phyloP scores from a whole-genome alignment of 345 rosid genomes.

The Noccaea bulbosa region DNA sequence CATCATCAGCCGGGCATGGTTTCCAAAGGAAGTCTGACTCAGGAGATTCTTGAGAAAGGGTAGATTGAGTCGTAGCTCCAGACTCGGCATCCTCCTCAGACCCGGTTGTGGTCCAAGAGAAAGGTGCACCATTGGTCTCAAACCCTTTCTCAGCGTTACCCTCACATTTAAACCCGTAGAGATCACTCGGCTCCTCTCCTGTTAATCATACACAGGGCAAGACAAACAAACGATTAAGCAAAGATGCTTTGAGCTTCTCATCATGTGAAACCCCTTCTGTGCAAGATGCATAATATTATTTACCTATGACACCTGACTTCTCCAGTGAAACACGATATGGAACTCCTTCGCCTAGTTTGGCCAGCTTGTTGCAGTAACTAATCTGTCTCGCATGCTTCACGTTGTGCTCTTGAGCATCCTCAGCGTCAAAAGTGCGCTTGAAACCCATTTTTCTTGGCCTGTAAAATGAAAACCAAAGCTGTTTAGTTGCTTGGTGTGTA shows the following conservation, averaged over 20 bases:
- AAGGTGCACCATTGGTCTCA: constrained; percentile 38
- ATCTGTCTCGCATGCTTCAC: constrained; percentile 53
- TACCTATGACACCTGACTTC: constrained; percentile 45
- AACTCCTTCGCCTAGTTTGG: constrained; percentile 38
- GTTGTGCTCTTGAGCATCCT: constrained; percentile 49
- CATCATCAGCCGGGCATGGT: constrained; percentile 42
- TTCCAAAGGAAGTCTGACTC: constrained; percentile 44
- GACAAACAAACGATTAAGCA: constrained; percentile 24
- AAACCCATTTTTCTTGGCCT: constrained; percentile 46
- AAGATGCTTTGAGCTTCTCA: constrained; percentile 28
- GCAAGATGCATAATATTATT: constrained; percentile 34
- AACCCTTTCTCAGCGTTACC: constrained; percentile 41
- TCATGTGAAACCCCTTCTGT: constrained; percentile 7
- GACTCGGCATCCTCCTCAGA: constrained; percentile 49
- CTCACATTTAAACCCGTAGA: constrained; percentile 35
- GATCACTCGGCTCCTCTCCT: constrained; percentile 45
- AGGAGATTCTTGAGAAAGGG: constrained; percentile 49
- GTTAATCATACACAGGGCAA: constrained; percentile 18
- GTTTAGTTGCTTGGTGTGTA: constrained; percentile 29
- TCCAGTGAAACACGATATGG: constrained; percentile 35
- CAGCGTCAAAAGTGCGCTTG: constrained; percentile 57
- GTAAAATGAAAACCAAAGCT: constrained; percentile 20
- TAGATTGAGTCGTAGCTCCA: constrained; percentile 44
- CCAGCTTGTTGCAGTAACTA: constrained; percentile 45
- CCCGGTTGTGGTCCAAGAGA: constrained; percentile 39